Evolutionary conservation across 2,329 filamentous ascomycete species (phyloP).

Genomic region (Venturia aucupariae): DNA sequence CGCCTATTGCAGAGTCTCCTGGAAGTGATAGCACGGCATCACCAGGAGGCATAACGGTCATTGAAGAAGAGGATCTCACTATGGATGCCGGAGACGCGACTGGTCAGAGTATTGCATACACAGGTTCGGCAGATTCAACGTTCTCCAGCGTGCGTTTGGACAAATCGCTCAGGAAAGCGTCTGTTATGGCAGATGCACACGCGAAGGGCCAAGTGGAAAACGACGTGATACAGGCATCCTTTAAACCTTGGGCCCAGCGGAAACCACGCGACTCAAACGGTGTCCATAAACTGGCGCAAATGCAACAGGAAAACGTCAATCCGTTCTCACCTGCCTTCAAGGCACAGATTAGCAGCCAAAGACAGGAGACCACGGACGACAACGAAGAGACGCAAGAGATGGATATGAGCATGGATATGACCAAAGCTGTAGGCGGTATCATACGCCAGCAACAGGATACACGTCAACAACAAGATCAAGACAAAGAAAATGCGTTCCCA

Average conservation of each 20-base stretch:
- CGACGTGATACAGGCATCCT: constrained; percentile 66
- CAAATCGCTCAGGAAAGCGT: constrained; percentile 65
- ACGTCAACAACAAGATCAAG: not conserved
- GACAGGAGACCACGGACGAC: constrained; percentile 24
- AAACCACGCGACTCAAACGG: constrained; percentile 21
- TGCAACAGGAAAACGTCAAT: constrained; percentile 42
- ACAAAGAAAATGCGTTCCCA: not conserved
- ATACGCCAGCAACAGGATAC: constrained; percentile 33
- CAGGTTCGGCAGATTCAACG: constrained; percentile 46
- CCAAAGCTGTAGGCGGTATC: constrained; percentile 71
- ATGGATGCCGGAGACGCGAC: constrained; percentile 59
- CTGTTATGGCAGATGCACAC: constrained; percentile 58
- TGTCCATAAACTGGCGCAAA: constrained; percentile 21
- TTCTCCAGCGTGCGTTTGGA: constrained; percentile 68
- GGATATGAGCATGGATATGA: constrained; percentile 93
- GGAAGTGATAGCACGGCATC: constrained; percentile 37
- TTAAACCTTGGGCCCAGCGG: constrained; percentile 62
- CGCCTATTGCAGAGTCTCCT: constrained; percentile 20
- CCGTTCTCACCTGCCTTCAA: constrained; percentile 39
- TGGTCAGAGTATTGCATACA: constrained; percentile 55
- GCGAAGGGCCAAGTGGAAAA: constrained; percentile 47
- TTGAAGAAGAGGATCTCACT: constrained; percentile 67
- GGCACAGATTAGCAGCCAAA: constrained; percentile 21
- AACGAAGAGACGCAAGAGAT: constrained; percentile 48
- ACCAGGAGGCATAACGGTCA: constrained; percentile 46